Base-by-base conservation (phyloP, 345 rosid genomes). In the Brassica nigra region DNA sequence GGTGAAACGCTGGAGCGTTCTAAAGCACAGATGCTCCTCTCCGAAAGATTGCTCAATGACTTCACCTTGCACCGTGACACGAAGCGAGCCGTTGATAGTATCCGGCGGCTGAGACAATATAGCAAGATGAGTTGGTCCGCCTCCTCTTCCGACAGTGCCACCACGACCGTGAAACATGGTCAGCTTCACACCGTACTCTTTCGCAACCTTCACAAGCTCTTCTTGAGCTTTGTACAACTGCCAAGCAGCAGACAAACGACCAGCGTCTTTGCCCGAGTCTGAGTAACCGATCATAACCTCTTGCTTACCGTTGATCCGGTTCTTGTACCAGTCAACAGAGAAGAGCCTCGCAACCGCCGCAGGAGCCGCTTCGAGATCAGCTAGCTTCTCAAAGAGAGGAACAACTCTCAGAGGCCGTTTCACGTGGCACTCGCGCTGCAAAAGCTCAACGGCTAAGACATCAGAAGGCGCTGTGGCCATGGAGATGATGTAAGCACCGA, bases 231-330 rank as follows among this genome's bases (percentile, higher is more conserved):
- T 95, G 71, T 91, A 95, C 62, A 95, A 70, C 83, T 95, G 95
- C 99, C 99, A 95, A 54, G 98, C 99, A 31, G 99, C 98, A 7
- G 99, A 93, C 44, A 95, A 39, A 11, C 99, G 86, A 14, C 99
- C 99, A 49, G 98, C 99, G 39, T 95, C 99, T 81, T 95, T 95
- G 4, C 99, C 98, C 4, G 98, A 95, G 82, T 95, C 99, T 1
- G 99, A 95, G 73, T 95, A 95, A 66, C 99, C 99, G 14, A 95
- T 93, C 99, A 95, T 95, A 81, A 95, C 99, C 80, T 95, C 99
- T 82, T 95, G 99, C 80, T 91, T 93, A 62, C 99, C 99, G 77
- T 95, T 84, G 70, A 95, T 93, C 37, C 91, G 89, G 78, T 95
- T 79, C 79, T 87, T 91, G 78, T 95, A 95, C 99, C 99, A 95